A percentile compares a stretch with the other conserved stretches of the same genome.
These are phyloP conservation scores for Aspergillus oerlinghausenensis DNA, from an alignment of 2,329 filamentous ascomycete species.

Conservation along the genomic window DNA sequence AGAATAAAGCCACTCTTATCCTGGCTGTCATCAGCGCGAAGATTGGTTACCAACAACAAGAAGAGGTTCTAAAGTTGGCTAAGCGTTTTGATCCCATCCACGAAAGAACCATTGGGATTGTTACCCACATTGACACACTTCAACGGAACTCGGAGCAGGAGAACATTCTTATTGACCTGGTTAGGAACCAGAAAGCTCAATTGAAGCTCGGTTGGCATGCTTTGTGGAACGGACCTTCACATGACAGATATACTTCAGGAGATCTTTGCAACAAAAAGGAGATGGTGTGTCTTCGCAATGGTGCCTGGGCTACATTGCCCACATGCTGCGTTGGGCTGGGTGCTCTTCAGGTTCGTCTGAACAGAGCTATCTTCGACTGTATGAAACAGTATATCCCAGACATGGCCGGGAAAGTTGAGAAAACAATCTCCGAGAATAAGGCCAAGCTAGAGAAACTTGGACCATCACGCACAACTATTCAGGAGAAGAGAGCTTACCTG, in stretches of 20 bases:
- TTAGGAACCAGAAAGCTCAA: conserved; percentile 39
- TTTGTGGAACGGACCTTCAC: no score
- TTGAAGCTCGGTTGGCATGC: conserved; percentile 48
- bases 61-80: conserved; percentile 38
- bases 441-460: conserved; percentile 22
- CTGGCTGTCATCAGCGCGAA: conserved; percentile 45
- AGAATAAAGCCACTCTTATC: conserved; percentile 41
- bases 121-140: conserved; percentile 46
- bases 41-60: conserved; percentile 39
- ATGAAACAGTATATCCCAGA: conserved; percentile 31
- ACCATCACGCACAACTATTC: conserved; percentile 17
- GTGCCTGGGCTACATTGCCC: conserved; percentile 24
- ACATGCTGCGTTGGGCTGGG: conserved; percentile 25
- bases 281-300: conserved; percentile 26
- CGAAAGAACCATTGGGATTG: conserved; percentile 41
- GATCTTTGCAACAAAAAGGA: conserved; percentile 15
- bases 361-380: conserved; percentile 29
- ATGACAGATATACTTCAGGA: no score
- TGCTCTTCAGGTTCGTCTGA: conserved; percentile 28
- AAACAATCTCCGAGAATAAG: conserved; percentile 32
- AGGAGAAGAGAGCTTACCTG: conserved; percentile 22
- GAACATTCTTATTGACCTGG: conserved; percentile 33
- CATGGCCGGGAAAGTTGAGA: conserved; percentile 35
- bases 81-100: conserved; percentile 27
- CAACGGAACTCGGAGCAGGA: conserved; percentile 34